Evolutionary conservation across 1,139 yeast species (phyloP).

Genomic region (Geotrichum australiense): DNA sequence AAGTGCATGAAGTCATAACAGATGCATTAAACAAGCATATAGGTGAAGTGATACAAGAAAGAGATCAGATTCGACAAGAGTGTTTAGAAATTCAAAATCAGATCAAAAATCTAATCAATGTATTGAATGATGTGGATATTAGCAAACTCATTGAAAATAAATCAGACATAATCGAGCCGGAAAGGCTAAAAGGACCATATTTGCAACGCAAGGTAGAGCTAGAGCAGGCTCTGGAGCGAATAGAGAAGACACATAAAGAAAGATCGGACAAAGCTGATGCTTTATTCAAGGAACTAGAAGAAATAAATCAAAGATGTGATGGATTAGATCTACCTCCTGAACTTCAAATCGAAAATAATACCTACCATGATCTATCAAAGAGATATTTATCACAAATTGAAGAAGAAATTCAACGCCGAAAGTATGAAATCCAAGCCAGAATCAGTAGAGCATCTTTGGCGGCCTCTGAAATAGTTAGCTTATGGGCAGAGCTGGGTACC

Average conservation of each 20-base stretch:
- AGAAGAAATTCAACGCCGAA: constrained; percentile 27
- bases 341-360: constrained; percentile 10
- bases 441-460: constrained; percentile 22
- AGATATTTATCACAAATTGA: constrained; percentile 25
- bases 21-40: constrained; percentile 30
- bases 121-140: constrained; percentile 2
- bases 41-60: constrained; percentile 25
- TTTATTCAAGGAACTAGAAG: constrained; percentile 9
- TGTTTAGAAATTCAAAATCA: constrained; percentile 20
- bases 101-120: constrained; percentile 1
- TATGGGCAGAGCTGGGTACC: constrained; percentile 35
- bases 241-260: constrained; percentile 10
- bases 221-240: constrained; percentile 1
- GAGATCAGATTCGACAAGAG: constrained; percentile 25
- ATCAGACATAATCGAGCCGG: background rate
- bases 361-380: constrained; percentile 22
- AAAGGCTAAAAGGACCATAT: constrained; percentile 10
- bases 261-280: constrained; percentile 8
- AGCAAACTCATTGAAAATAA: background rate
- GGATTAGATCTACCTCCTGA: constrained; percentile 9
- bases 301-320: constrained; percentile 12
- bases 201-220: constrained; percentile 1
- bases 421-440: constrained; percentile 26
- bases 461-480: constrained; percentile 27
- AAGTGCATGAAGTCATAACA: constrained; percentile 27